These are phyloP conservation scores for Clavispora fructus DNA, from an alignment of 805 yeast genomes.

Conservation along the genomic window DNA sequence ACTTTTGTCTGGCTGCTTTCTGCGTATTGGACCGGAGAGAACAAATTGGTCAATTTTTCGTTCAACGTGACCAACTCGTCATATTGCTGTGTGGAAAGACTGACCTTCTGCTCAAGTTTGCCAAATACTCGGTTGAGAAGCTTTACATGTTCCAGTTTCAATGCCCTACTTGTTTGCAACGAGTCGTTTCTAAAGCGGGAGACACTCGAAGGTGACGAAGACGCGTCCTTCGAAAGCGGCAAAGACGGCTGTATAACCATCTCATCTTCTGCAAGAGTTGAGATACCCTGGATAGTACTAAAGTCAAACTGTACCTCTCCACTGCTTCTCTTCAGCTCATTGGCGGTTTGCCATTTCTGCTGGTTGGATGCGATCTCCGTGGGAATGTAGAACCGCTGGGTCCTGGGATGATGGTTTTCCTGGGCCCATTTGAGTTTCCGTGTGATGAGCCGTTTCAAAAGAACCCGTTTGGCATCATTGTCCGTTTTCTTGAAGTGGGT, in stretches of 20 bases:
- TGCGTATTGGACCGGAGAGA: slow-evolving; percentile 18
- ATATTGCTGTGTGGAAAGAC: slow-evolving; percentile 28
- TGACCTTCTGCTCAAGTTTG: slow-evolving; percentile 29
- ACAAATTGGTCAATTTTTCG: slow-evolving; percentile 12
- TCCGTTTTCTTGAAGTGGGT: slow-evolving; percentile 10
- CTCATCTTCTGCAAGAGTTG: not conserved
- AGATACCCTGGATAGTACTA: slow-evolving; percentile 21
- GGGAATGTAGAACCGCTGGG: slow-evolving; percentile 31
- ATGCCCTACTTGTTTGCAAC: slow-evolving; percentile 4
- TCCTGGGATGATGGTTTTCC: slow-evolving; percentile 27
- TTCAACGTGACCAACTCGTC: slow-evolving; percentile 19
- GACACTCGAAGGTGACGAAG: not conserved
- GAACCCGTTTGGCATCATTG: slow-evolving; percentile 7
- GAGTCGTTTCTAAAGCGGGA: not conserved
- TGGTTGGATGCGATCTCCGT: slow-evolving; percentile 33
- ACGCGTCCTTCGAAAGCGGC: not conserved
- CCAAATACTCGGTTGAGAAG: slow-evolving; percentile 15
- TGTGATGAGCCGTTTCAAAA: slow-evolving; percentile 28
- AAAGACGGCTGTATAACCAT: not conserved
- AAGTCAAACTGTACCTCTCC: slow-evolving; percentile 30
- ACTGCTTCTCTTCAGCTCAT: slow-evolving; percentile 3
- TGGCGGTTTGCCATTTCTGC: slow-evolving; percentile 20
- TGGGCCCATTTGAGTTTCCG: slow-evolving; percentile 36
- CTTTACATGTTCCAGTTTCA: slow-evolving; percentile 15
- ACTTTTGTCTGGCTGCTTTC: slow-evolving; percentile 22